Evolutionary conservation across 306 rosid genomes (phyloP), one percentile per base, ranked within the genome.

Genomic region (Begonia masoniana): DNA sequence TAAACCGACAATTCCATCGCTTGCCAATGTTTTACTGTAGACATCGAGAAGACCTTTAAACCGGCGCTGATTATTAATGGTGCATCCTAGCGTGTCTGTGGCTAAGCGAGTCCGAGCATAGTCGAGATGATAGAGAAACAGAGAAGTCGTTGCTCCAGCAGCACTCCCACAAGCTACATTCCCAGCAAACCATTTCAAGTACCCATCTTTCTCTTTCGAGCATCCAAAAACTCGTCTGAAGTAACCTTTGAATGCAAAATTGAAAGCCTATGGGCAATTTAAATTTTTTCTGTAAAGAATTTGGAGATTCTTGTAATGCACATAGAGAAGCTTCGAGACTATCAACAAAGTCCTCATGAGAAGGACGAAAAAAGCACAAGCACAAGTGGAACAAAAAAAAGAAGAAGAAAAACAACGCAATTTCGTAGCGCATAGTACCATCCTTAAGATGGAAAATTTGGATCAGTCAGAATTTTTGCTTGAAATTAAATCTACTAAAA

Each of bases 121-220:
- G 67, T 91, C 99, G 65, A 91, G 57, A 79, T 91, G 99, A 71
- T 91, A 91, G n/a, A 91, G 71, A 64, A 85, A 78, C 36, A 83
- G 26, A 13, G 96, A 81, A 51, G 99, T 86, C 42, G 87, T 83
- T 3, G 96, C 99, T 67, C 96, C 96, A 2, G 99, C 96, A 59
- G 94, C 99, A 81, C 96, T 85, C 71, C 99, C 96, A 68, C 96
- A 91, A 71, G 99, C 99, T 68, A 91, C 82, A 77, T 91, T 91
- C 55, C 96, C 94, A 51, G 86, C 86, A 81, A 86, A 91, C 82
- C 94, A 83, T 84, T 77, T 86, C 57, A 86, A 54, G 79, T 79
- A 70, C 59, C 99, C 99, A 61, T 91, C 94, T 70, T 71, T 83
- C 77, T 86, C 99, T 77, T 72, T 83, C 63, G 92, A 91, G 65